phyloP scores from a whole-genome alignment of 176 grass and related monocot genomes.

The Thalia dealbata region DNA sequence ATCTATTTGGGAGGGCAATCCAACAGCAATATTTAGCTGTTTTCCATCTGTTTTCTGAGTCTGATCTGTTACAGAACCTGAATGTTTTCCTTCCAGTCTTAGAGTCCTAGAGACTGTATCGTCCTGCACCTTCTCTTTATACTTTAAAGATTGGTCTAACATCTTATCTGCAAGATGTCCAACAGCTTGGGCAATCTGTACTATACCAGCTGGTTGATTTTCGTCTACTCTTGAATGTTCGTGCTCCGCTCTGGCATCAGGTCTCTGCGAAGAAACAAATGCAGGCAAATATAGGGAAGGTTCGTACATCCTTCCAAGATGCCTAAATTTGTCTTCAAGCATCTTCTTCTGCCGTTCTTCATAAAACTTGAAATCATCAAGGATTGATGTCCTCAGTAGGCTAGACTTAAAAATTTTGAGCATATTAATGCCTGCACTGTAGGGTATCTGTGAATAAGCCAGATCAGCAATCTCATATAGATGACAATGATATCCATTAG shows the following conservation, averaged over 20 bases:
- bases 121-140: constrained; percentile 20
- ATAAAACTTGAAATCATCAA: constrained; percentile 74
- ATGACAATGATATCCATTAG: background rate
- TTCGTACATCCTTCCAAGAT: constrained; percentile 47
- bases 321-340: constrained; percentile 37
- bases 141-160: constrained; percentile 16
- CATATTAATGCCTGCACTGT: constrained; percentile 39
- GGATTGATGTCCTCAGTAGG: constrained; percentile 35
- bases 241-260: background rate
- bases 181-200: constrained; percentile 12
- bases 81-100: constrained; percentile 2
- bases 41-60: background rate
- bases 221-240: constrained; percentile 20
- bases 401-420: constrained; percentile 59
- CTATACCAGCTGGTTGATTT: constrained; percentile 27
- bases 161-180: constrained; percentile 7
- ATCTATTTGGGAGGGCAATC: background rate
- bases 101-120: background rate
- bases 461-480: constrained; percentile 12
- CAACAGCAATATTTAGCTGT: background rate
- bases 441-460: constrained; percentile 38
- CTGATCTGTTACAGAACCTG: background rate
- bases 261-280: constrained; percentile 23
- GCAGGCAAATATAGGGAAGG: constrained; percentile 62
- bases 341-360: constrained; percentile 47